Percentiles rank a stretch among this genome's conserved stretches.
Conservation (phyloP, 495 filamentous ascomycete species). For the Penicillium crystallinum region DNA sequence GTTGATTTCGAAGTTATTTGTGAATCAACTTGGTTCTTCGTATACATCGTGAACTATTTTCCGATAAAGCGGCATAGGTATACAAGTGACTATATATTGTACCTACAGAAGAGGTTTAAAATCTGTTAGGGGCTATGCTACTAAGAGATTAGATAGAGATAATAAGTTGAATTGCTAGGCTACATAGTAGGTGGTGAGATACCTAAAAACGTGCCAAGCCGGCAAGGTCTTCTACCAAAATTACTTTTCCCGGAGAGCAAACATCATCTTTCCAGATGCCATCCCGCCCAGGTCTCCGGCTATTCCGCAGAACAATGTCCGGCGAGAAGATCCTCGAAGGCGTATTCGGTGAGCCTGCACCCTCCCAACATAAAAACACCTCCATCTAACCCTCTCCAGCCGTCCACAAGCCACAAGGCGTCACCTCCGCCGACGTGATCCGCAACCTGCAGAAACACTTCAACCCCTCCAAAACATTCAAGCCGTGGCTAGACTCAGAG, state of each 20-base stretch:
- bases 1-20: no score
- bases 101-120: no score
- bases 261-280: conserved; percentile 23
- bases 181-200: no score
- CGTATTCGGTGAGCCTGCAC: conserved; percentile 55
- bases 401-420: conserved; percentile 83
- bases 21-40: no score
- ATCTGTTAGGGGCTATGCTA: no score
- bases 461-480: conserved; percentile 72
- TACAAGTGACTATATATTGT: no score
- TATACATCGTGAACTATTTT: no score
- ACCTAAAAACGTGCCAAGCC: conserved; percentile 2
- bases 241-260: neutral
- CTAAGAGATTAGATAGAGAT: no score
- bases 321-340: conserved; percentile 63
- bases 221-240: neutral
- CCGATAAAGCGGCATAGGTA: no score
- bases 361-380: neutral
- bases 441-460: conserved; percentile 77
- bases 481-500: conserved; percentile 64
- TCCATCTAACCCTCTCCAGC: conserved; percentile 33
- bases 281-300: conserved; percentile 25
- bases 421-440: conserved; percentile 82
- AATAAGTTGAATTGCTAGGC: no score
- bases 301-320: conserved; percentile 48